Percentiles rank a stretch among this genome's conserved stretches.
These are phyloP conservation scores for Aegilops speltoides DNA, from an alignment of 176 grass and related monocot species.

Conservation along the genomic window DNA sequence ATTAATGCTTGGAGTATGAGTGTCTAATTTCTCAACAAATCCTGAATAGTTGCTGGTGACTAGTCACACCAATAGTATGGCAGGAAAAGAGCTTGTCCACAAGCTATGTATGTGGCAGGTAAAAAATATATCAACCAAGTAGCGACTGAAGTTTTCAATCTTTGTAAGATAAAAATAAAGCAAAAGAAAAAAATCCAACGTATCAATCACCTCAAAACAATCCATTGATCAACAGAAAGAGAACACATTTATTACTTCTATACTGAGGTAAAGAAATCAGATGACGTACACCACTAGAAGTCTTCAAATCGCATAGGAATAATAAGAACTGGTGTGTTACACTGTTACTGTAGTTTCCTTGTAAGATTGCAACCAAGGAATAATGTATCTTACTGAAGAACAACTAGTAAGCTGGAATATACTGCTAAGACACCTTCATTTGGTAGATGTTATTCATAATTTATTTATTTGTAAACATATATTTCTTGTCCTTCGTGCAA, in stretches of 20 bases:
- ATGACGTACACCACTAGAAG: background rate
- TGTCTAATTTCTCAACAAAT: conserved; percentile 10
- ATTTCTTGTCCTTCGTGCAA: background rate
- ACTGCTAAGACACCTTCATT: conserved; percentile 1
- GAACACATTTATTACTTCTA: background rate
- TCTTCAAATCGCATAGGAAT: background rate
- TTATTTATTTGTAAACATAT: background rate
- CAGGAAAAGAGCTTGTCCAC: conserved; percentile 5
- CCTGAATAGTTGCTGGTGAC: background rate
- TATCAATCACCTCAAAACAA: background rate
- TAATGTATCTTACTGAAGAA: conserved; percentile 23
- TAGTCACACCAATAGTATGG: background rate
- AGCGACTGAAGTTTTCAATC: background rate
- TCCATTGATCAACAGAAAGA: background rate
- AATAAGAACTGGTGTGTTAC: background rate
- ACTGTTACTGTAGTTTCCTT: background rate
- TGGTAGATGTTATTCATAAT: conserved; percentile 1
- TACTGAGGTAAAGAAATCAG: conserved; percentile 8
- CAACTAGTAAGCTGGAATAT: conserved; percentile 28
- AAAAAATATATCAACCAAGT: conserved; percentile 7
- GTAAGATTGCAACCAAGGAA: conserved; percentile 10
- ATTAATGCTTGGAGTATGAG: background rate
- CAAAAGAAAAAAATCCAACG: background rate
- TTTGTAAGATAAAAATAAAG: background rate
- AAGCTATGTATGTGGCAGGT: background rate